Evolutionary conservation across 2,329 filamentous ascomycete genomes (phyloP).

Genomic region (Microsporum audouinii): DNA sequence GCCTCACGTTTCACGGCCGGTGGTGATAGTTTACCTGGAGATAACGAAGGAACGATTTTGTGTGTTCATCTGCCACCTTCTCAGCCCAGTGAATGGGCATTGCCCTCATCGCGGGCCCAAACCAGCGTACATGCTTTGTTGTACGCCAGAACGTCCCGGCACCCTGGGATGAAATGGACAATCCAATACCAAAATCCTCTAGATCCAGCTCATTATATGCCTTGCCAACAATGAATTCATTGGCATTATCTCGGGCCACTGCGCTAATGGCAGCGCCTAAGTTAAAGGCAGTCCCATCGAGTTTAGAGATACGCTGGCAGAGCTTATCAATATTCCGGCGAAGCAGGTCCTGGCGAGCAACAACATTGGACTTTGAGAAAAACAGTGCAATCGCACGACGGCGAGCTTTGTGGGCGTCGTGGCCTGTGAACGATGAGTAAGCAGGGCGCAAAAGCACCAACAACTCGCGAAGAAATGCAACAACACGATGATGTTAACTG

Average conservation of each 20-base stretch:
- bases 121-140: conserved; percentile 17
- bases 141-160: conserved; percentile 14
- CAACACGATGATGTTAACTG: too few relatives aligned
- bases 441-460: too few relatives aligned
- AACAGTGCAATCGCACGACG: conserved; percentile 23
- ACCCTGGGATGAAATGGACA: conserved; percentile 5
- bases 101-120: conserved; percentile 11
- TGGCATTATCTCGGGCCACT: conserved; percentile 12
- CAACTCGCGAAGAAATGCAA: too few relatives aligned
- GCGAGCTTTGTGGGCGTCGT: conserved; percentile 22
- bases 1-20: not conserved
- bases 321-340: not conserved
- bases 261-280: conserved; percentile 4
- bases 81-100: conserved; percentile 11
- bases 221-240: conserved; percentile 13
- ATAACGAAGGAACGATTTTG: not conserved
- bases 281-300: not conserved
- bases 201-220: conserved; percentile 13
- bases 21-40: not conserved
- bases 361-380: conserved; percentile 15
- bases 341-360: not conserved
- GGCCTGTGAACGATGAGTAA: conserved; percentile 7
- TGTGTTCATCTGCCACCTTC: not conserved
- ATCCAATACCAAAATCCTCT: conserved; percentile 12
- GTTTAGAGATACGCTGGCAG: not conserved